A percentile compares a stretch with the other conserved stretches of the same genome.
Evolutionary conservation across 176 grass and related monocot genomes (phyloP).

Genomic region (Lolium rigidum): DNA sequence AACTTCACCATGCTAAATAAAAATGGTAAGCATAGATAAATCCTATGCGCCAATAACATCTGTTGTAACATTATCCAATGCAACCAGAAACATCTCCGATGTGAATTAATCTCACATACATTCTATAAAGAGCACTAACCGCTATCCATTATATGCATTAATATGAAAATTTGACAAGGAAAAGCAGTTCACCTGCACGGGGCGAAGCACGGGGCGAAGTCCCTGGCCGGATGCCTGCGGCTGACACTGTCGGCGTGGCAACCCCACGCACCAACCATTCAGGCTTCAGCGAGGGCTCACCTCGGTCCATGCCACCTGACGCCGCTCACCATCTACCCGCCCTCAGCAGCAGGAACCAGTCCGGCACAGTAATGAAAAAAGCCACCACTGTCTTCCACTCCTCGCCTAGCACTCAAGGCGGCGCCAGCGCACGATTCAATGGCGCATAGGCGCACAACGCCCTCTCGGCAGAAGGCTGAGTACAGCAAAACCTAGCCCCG

Average conservation of each 20-base stretch:
- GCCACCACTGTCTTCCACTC: background rate
- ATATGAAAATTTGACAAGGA: background rate
- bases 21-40: background rate
- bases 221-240: constrained; percentile 3
- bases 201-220: constrained; percentile 52
- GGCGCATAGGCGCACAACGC: background rate
- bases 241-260: constrained; percentile 11
- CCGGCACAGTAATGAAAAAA: constrained; percentile 31
- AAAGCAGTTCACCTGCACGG: constrained; percentile 45
- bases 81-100: background rate
- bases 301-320: constrained; percentile 54
- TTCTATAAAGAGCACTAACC: constrained; percentile 7
- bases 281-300: constrained; percentile 69
- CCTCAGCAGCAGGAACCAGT: constrained; percentile 37
- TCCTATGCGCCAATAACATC: background rate
- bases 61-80: background rate
- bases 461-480: background rate
- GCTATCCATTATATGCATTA: background rate
- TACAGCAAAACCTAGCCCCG: constrained; percentile 30
- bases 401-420: constrained; percentile 5
- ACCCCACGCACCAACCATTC: constrained; percentile 62
- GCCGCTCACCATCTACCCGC: constrained; percentile 38
- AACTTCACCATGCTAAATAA: constrained; percentile 6
- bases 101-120: background rate
- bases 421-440: constrained; percentile 1